Conservation (phyloP, 768 basidiomycete genomes). For the Galerina sulciceps region DNA sequence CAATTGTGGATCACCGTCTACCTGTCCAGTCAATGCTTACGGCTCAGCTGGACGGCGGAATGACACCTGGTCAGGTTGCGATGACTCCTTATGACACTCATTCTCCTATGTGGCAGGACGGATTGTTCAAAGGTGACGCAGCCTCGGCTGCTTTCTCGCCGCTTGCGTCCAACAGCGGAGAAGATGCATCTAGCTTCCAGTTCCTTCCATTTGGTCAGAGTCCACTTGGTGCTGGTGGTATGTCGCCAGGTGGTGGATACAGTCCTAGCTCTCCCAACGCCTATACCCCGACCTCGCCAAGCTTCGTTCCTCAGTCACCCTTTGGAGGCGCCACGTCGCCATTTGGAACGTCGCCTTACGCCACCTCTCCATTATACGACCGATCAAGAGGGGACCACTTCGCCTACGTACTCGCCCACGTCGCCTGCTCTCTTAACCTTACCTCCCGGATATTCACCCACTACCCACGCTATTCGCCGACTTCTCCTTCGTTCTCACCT, state of each 20-base stretch:
- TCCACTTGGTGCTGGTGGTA: slow-evolving; percentile 80
- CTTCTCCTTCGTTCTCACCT: slow-evolving; percentile 84
- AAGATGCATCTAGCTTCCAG: slow-evolving; percentile 78
- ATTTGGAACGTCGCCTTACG: slow-evolving; percentile 79
- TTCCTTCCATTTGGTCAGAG: slow-evolving; percentile 83
- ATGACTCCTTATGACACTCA: slow-evolving; percentile 98
- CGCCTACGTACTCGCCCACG: slow-evolving; percentile 88
- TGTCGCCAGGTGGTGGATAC: slow-evolving; percentile 90
- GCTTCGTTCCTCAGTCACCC: slow-evolving; percentile 83
- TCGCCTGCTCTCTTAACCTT: slow-evolving; percentile 78
- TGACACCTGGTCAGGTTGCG: slow-evolving; percentile 89
- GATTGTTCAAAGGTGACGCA: slow-evolving; percentile 78
- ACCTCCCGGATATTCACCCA: slow-evolving; percentile 87
- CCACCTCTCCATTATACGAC: slow-evolving; percentile 84
- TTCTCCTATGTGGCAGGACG: slow-evolving; percentile 83
- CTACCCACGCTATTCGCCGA: slow-evolving; percentile 85
- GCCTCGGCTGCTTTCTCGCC: slow-evolving; percentile 95
- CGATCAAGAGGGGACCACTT: slow-evolving; percentile 64
- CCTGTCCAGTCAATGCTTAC: slow-evolving; percentile 83
- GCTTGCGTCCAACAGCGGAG: slow-evolving; percentile 83
- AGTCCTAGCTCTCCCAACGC: slow-evolving; percentile 91
- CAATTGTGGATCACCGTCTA: slow-evolving; percentile 94
- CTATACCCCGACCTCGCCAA: slow-evolving; percentile 88
- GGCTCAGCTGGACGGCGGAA: slow-evolving; percentile 81
- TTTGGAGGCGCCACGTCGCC: slow-evolving; percentile 84